Base-by-base conservation (phyloP, 2,329 filamentous ascomycete genomes). In the Apiospora marii region DNA sequence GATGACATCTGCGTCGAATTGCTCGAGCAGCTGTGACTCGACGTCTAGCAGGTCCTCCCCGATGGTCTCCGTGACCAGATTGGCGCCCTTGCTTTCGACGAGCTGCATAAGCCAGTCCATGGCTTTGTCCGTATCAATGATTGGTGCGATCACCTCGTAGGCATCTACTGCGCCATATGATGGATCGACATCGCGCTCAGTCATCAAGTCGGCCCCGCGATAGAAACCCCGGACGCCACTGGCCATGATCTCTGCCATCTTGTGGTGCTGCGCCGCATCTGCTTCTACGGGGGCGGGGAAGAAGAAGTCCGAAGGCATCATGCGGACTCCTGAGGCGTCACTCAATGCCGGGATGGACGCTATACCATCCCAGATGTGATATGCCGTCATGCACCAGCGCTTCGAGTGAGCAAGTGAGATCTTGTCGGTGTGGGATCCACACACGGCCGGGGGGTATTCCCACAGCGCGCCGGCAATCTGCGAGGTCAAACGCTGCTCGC, bases 391-490 rank as follows among this genome's bases (percentile, higher is more conserved):
- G 70, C 79, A 81, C 83, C 83, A 85, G 48, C 77, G 76, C 75
- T 84, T 84, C 3, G 82, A 84, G 70, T 83, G 78, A 13, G 81
- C 79, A 22, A 84, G 77, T 0, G 81, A 84, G 67, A 83, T 82
- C 61, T 79, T 79, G 75, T 84, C 82, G 1, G 81, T 83, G 70
- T 86, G 83, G 44, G 81, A 79, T 4, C 84, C 85, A 73, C 85
- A 87, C 1, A 83, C 83, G 0, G 83, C 84, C 0, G 85, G 84
- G 37, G 85, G 84, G 70, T 79, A 84, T 73, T 87, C 84, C 85
- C 85, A 87, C 1, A 86, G 79, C 0, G 85, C 84, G 16, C 84
- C 85, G 0, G 84, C 84, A 70, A 86, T 84, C 74, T 86, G 85
- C 0, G 85, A 85, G 0, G 84, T 86, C 46, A 86, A 75, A 14